phyloP scores from a whole-genome alignment of 208 protist species.

The Trypanosoma mega region DNA sequence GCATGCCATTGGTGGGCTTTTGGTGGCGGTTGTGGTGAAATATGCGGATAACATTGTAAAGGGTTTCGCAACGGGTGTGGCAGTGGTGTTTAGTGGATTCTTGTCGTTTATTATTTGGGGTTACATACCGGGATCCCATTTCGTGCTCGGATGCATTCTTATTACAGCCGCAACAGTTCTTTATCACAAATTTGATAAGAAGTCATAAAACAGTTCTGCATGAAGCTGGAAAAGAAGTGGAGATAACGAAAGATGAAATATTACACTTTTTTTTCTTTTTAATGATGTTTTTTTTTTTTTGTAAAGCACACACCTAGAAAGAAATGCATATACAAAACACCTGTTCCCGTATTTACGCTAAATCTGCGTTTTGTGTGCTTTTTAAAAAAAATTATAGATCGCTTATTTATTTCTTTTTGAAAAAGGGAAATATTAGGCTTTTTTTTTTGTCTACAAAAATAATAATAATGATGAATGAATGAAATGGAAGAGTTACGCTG shows the following conservation, averaged over 20 bases:
- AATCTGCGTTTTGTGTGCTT: too few species aligned
- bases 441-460: too few species aligned
- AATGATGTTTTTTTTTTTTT: conserved; percentile 3
- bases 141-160: conserved; percentile 49
- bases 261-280: conserved; percentile 13
- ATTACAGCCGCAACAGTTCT: conserved; percentile 50
- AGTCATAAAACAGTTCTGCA: background rate
- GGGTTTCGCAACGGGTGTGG: conserved; percentile 78
- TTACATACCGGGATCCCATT: conserved; percentile 33
- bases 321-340: too few species aligned
- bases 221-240: background rate
- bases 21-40: conserved; percentile 78
- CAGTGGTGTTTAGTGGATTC: conserved; percentile 70
- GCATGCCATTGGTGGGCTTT: conserved; percentile 74
- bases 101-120: conserved; percentile 59
- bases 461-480: too few species aligned
- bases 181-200: conserved; percentile 63
- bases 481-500: too few species aligned
- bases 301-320: too few species aligned
- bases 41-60: conserved; percentile 91
- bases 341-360: too few species aligned
- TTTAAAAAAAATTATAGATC: too few species aligned
- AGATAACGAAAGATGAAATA: background rate
- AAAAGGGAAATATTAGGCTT: too few species aligned
- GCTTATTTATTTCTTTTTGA: too few species aligned